Percentiles rank a stretch among this genome's conserved stretches.
phyloP scores from a whole-genome alignment of 768 basidiomycete genomes.

The Leccinum boreale region DNA sequence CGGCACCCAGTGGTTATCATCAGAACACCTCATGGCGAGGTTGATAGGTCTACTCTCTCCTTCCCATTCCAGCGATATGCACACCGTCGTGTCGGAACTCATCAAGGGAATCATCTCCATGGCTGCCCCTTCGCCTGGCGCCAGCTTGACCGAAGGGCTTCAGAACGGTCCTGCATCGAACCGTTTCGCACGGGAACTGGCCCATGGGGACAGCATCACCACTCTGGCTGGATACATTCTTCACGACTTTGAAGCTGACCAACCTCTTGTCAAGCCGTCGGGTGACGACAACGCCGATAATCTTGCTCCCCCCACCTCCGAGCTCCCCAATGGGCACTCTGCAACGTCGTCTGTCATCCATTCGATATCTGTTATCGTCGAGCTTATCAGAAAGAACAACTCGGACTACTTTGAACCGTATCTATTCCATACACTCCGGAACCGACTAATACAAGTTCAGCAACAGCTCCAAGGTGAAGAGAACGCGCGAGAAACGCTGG shows the following conservation, averaged over 20 bases:
- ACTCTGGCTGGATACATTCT: constrained; percentile 78
- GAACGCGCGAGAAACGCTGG: constrained; percentile 62
- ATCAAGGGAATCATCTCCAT: constrained; percentile 94
- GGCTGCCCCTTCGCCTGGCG: constrained; percentile 82
- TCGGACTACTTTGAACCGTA: constrained; percentile 99
- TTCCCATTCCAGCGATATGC: constrained; percentile 65
- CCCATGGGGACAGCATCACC: constrained; percentile 63
- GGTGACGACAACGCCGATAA: constrained; percentile 14
- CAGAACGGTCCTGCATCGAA: constrained; percentile 78
- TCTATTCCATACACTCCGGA: constrained; percentile 89
- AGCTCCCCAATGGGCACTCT: constrained; percentile 43
- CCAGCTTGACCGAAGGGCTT: constrained; percentile 65
- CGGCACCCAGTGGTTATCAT: constrained; percentile 75
- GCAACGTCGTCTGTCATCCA: constrained; percentile 79
- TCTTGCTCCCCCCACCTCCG: constrained; percentile 4
- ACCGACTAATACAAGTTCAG: constrained; percentile 84
- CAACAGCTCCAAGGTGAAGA: constrained; percentile 59
- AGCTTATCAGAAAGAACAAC: constrained; percentile 95
- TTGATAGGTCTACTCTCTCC: constrained; percentile 85
- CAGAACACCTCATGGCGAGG: constrained; percentile 76
- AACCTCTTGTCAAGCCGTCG: constrained; percentile 19
- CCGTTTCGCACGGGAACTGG: constrained; percentile 85
- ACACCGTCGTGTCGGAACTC: constrained; percentile 84
- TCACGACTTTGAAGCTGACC: constrained; percentile 45
- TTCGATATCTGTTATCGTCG: constrained; percentile 85